phyloP scores from a whole-genome alignment of 106 monocot species.

The Apostasia shenzhenica region DNA sequence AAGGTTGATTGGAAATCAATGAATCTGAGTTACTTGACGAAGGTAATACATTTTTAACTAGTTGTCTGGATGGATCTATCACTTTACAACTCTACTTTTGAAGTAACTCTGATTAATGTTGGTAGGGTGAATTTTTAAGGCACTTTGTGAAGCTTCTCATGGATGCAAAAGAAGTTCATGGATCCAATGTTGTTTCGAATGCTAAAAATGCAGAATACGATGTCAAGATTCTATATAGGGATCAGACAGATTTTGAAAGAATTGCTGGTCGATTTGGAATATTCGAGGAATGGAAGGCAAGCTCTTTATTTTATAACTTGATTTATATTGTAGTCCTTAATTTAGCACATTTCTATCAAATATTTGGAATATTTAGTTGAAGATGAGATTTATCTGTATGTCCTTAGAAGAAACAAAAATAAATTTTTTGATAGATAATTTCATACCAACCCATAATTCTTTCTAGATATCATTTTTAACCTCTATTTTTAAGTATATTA shows the following conservation, averaged over 20 bases:
- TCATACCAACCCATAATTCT: neutral
- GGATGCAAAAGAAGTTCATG: constrained; percentile 55
- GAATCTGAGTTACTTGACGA: constrained; percentile 71
- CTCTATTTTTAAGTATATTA: no score
- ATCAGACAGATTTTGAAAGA: constrained; percentile 73
- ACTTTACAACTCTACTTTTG: neutral
- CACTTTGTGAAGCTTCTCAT: constrained; percentile 71
- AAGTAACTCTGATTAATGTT: constrained; percentile 1
- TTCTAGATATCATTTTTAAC: no score
- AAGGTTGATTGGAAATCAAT: constrained; percentile 88
- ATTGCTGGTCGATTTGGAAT: constrained; percentile 94
- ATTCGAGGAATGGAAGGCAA: constrained; percentile 99
- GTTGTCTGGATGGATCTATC: neutral
- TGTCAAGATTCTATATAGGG: constrained; percentile 68
- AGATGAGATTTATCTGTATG: neutral
- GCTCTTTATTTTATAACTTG: constrained; percentile 4
- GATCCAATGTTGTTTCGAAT: constrained; percentile 49
- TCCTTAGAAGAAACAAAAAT: neutral
- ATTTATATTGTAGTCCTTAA: neutral
- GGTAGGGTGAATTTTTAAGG: constrained; percentile 57
- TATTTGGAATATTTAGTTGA: no score
- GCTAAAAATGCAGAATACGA: constrained; percentile 62
- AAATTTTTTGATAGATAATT: neutral
- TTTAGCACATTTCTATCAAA: neutral
- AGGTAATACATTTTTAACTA: constrained; percentile 39